Evolutionary conservation across 768 basidiomycete species (phyloP), one percentile per base, ranked within the genome.

Genomic region (Phylloporus arenicola): DNA sequence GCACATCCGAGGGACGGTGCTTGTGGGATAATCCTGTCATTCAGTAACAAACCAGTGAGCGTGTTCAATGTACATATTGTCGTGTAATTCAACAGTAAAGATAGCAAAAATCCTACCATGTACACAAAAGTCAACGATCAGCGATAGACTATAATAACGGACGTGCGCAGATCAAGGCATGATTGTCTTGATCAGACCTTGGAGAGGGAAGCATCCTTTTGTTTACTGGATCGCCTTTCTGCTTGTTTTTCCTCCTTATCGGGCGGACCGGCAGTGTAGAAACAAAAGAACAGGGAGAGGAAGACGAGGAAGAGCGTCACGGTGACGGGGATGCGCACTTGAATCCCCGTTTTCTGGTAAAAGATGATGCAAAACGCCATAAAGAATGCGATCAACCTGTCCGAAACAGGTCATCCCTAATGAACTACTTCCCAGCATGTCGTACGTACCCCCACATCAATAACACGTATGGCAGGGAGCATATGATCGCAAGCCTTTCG

Each of bases 381-480:
- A 3, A 71, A 34, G 57, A 76, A 75, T 4, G 64, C 57, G 2
- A 69, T 48, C 52, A 73, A 58, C 16, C 74, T 76, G 31, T 17
- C 33, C 6, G 45, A 16, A 11, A 1, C 5, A 0, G 16, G 20
- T 63, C 17, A 61, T 47, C 42, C 2, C 31, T 8, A 37, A 22
- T 29, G 3, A 37, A 19, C 24, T 2, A 9, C 3, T 5, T 24
- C 38, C 8, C 17, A 16, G 4, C 24, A 42, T 3, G 13, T 5
- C 14, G 3, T 0, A 44, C 68, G 47, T 45, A 74, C 74, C 68
- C 57, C 67, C 70, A 75, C 64, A 75, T 65, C 37, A 75, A 57
- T 7, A 73, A 51, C 31, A 70, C 69, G 30, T 73, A 70, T 6
- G 73, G 73, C 38, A 75, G 64, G 50, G 68, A 71, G 43, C 69